Evolutionary conservation across 1,139 yeast species (phyloP).

Genomic region (Barnettozyma hawaiiensis): DNA sequence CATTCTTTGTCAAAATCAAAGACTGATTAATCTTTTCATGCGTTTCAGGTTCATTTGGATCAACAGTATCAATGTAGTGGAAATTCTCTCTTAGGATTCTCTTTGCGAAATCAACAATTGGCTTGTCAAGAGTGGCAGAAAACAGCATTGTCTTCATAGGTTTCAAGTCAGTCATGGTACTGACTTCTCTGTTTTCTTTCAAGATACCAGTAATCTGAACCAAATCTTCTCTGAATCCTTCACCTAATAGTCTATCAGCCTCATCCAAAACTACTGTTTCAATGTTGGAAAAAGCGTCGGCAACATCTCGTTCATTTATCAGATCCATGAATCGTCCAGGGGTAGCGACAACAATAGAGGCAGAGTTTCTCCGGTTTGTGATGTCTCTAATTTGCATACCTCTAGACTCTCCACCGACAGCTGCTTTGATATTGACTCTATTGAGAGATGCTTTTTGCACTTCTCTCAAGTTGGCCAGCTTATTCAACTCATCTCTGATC

Average conservation of each 20-base stretch:
- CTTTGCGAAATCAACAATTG: constrained; percentile 61
- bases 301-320: constrained; percentile 42
- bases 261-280: constrained; percentile 76
- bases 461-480: constrained; percentile 32
- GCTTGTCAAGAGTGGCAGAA: constrained; percentile 79
- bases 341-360: constrained; percentile 72
- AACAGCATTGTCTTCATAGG: constrained; percentile 64
- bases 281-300: constrained; percentile 46
- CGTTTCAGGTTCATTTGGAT: constrained; percentile 69
- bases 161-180: constrained; percentile 20
- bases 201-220: constrained; percentile 48
- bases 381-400: constrained; percentile 33
- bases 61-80: constrained; percentile 70
- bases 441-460: constrained; percentile 30
- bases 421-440: constrained; percentile 29
- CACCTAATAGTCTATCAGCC: constrained; percentile 78
- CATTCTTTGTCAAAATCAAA: constrained; percentile 43
- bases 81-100: constrained; percentile 59
- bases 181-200: constrained; percentile 34
- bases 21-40: constrained; percentile 72
- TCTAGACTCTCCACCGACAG: constrained; percentile 49
- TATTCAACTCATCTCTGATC: constrained; percentile 61
- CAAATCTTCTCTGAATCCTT: constrained; percentile 66
- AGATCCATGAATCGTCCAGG: constrained; percentile 81
- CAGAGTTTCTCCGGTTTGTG: constrained; percentile 25